Evolutionary conservation across 176 grass and related monocot species (phyloP).

Genomic region (Carex myosuroides): DNA sequence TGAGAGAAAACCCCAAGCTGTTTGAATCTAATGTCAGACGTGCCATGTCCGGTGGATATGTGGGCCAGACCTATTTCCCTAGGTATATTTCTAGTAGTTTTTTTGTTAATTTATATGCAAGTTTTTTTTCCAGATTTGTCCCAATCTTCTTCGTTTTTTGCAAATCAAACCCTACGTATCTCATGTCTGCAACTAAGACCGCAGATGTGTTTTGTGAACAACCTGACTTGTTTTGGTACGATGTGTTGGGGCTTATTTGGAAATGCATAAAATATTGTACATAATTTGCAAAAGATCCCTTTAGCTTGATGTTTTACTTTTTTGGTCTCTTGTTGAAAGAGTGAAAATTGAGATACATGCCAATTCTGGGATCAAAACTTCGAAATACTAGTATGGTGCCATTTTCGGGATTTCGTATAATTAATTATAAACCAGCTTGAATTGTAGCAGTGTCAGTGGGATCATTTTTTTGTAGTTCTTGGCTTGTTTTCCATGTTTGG

Average conservation of each 20-base stretch:
- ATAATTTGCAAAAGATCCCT: neutral
- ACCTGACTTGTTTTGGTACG: neutral
- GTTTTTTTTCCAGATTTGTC: neutral
- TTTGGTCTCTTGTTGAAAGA: neutral
- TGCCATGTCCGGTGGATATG: conserved; percentile 58
- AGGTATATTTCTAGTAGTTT: conserved; percentile 33
- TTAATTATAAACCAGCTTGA: neutral
- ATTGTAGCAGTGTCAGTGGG: neutral
- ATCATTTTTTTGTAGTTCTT: neutral
- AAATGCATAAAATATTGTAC: neutral
- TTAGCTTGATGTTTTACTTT: neutral
- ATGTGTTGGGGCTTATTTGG: conserved; percentile 4
- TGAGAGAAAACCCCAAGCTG: conserved; percentile 65
- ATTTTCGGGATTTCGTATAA: neutral
- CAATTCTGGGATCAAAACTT: neutral
- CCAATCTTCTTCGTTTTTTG: neutral
- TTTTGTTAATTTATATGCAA: conserved; percentile 1
- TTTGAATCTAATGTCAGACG: conserved; percentile 59
- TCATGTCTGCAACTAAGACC: neutral
- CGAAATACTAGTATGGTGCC: neutral
- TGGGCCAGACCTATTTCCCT: conserved; percentile 52
- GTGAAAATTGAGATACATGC: neutral
- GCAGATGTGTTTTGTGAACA: neutral
- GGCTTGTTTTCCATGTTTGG: neutral
- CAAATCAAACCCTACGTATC: neutral